phyloP scores from a whole-genome alignment of 2,329 filamentous ascomycete genomes.

The Colletotrichum lindemuthianum region DNA sequence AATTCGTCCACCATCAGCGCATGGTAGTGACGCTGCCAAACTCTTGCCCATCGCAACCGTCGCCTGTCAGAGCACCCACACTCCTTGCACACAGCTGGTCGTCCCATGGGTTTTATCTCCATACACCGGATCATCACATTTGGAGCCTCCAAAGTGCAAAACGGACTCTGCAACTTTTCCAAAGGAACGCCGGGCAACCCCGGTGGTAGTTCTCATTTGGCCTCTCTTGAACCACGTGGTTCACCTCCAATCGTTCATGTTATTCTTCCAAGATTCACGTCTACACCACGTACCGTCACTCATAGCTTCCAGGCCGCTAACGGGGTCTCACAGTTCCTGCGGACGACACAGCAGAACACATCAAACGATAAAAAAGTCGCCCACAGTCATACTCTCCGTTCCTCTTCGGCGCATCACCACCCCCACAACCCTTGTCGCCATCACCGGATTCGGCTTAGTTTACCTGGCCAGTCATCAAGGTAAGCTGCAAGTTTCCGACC shows the following conservation, averaged over 20 bases:
- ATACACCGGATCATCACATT: too few relatives aligned
- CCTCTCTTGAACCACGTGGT: conserved; percentile 16
- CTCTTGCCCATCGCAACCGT: background rate
- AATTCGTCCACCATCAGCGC: background rate
- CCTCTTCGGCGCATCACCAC: conserved; percentile 22
- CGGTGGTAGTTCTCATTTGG: background rate
- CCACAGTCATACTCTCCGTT: conserved; percentile 12
- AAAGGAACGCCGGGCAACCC: background rate
- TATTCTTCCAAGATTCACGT: background rate
- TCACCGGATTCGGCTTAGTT: conserved; percentile 24
- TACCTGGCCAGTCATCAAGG: conserved; percentile 2
- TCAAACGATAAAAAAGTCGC: conserved; percentile 11
- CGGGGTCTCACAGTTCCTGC: conserved; percentile 24
- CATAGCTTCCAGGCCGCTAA: conserved; percentile 21
- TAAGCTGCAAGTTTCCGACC: conserved; percentile 28
- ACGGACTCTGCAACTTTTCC: background rate
- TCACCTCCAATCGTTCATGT: background rate
- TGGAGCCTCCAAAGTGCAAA: conserved; percentile 15
- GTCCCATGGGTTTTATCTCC: too few relatives aligned
- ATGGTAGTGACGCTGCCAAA: background rate
- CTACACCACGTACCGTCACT: conserved; percentile 4
- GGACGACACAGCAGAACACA: conserved; percentile 10
- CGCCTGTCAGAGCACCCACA: background rate
- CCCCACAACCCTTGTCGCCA: conserved; percentile 18
- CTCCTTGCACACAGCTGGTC: conserved; percentile 4